Conservation (phyloP, 495 filamentous ascomycete genomes). For the Xylaria longipes region DNA sequence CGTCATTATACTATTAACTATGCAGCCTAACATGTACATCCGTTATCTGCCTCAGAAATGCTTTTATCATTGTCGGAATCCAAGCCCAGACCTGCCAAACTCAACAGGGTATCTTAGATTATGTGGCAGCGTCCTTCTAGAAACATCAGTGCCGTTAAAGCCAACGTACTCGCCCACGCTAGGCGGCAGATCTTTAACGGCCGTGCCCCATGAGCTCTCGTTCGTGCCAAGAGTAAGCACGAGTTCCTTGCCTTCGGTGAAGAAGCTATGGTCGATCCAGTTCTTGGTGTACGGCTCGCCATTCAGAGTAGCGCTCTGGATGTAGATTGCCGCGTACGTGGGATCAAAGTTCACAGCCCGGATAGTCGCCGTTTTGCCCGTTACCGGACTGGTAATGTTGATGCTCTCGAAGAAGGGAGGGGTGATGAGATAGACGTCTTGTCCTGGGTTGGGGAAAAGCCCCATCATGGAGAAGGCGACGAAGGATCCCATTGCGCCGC, state of each 20-base stretch:
- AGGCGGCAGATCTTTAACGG: constrained; percentile 69
- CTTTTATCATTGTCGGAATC: constrained; percentile 3
- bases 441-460: constrained; percentile 75
- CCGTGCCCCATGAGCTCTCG: constrained; percentile 74
- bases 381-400: constrained; percentile 66
- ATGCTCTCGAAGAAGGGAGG: constrained; percentile 70
- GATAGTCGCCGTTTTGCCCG: constrained; percentile 66
- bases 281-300: constrained; percentile 68
- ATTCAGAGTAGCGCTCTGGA: constrained; percentile 74
- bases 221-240: constrained; percentile 68
- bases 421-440: constrained; percentile 76
- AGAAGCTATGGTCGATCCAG: constrained; percentile 79
- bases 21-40: background rate
- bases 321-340: constrained; percentile 65
- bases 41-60: background rate
- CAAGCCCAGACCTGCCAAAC: constrained; percentile 26
- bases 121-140: constrained; percentile 22
- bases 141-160: constrained; percentile 34
- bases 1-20: constrained; percentile 15
- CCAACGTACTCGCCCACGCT: constrained; percentile 48
- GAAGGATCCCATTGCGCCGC: constrained; percentile 76
- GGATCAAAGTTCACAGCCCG: constrained; percentile 68
- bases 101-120: constrained; percentile 28
- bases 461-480: constrained; percentile 74
- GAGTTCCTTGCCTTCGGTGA: constrained; percentile 71